Conservation (phyloP, 257 asterid species). For the Solanum okadae region DNA sequence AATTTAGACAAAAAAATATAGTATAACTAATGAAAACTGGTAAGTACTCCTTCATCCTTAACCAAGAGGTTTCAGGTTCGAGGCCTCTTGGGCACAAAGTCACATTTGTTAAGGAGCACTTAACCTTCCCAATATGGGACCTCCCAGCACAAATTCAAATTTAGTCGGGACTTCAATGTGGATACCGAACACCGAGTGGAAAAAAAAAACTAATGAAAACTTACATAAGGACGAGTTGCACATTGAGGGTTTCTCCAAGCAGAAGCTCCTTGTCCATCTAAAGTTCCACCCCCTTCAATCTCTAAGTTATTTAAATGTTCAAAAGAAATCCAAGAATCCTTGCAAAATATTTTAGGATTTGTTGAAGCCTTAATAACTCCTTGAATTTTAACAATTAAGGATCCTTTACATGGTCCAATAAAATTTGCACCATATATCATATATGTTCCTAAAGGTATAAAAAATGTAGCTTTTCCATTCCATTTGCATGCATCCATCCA, state of each 20-base stretch:
- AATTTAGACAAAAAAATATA: background rate
- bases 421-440: background rate
- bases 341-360: background rate
- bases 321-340: background rate
- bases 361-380: constrained; percentile 1
- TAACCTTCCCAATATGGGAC: too few relatives aligned
- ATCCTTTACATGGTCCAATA: background rate
- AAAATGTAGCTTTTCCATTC: background rate
- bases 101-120: background rate
- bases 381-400: background rate
- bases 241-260: background rate
- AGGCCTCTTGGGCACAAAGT: background rate
- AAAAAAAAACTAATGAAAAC: background rate
- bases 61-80: background rate
- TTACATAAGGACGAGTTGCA: background rate
- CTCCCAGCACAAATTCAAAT: accelerated
- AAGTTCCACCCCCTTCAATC: constrained; percentile 1
- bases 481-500: background rate
- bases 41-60: background rate
- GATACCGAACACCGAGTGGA: accelerated
- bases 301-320: background rate
- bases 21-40: background rate
- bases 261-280: background rate
- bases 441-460: background rate
- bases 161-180: too few relatives aligned